Evolutionary conservation across 768 basidiomycete genomes (phyloP).

Genomic region (Saitozyma sp.): DNA sequence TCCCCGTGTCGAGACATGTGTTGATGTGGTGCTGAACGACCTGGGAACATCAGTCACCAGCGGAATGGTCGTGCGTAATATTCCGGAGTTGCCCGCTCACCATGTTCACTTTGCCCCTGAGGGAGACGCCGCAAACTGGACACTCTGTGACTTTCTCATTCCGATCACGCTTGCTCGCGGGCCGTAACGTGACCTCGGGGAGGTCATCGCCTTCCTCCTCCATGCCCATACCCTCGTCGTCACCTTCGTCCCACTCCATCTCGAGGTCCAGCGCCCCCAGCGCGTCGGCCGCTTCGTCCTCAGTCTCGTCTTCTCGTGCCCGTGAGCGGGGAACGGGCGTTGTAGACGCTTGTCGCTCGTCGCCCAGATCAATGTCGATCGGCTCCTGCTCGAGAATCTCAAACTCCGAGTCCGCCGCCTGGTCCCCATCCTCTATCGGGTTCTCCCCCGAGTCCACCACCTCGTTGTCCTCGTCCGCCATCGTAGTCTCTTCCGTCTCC

Average conservation of each 20-base stretch:
- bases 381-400: constrained; percentile 14
- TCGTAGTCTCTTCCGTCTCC: neutral
- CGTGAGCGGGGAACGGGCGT: no score
- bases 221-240: constrained; percentile 63
- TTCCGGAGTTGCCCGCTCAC: constrained; percentile 45
- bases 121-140: constrained; percentile 42
- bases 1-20: constrained; percentile 58
- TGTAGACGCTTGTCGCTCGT: constrained; percentile 2
- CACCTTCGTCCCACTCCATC: constrained; percentile 70
- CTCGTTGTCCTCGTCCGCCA: constrained; percentile 3
- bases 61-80: no score
- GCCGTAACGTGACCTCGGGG: no score
- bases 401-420: neutral
- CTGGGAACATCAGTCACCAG: constrained; percentile 49
- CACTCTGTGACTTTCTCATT: constrained; percentile 31
- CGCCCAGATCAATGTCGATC: constrained; percentile 13
- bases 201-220: constrained; percentile 46
- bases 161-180: neutral
- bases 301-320: constrained; percentile 16
- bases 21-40: constrained; percentile 63
- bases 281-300: constrained; percentile 6
- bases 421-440: constrained; percentile 15
- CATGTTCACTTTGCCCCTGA: constrained; percentile 37
- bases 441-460: constrained; percentile 11
- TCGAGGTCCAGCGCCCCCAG: constrained; percentile 26